Evolutionary conservation across 2,329 filamentous ascomycete species (phyloP), one percentile per base, ranked within the genome.

Genomic region (Calonectria crousiana): DNA sequence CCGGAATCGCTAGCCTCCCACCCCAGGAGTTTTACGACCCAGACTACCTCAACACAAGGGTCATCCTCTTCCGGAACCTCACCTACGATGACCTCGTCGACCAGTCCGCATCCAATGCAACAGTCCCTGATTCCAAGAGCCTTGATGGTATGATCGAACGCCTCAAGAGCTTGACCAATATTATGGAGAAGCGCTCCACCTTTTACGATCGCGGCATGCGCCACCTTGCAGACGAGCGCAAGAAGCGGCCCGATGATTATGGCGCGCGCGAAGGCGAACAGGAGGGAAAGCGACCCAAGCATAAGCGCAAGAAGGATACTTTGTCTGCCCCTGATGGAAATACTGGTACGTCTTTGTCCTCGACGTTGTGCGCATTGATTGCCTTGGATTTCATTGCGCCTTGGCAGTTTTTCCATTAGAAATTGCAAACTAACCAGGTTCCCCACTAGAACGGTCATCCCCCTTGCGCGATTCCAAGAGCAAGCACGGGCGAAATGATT

Each of bases 161-260:
- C 71, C 87, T 96, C 70, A 90, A 92, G 80, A 89, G 87, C 76
- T 88, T 96, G 74, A 89, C 91, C 76, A 91, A 92, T 74, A 89
- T 91, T 69, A 92, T 95, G 79, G 92, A 95, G 79, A 89, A 90
- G 76, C 90, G 94, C 65, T 92, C 91, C 52, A 88, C 89, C 28
- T 90, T 91, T 76, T 95, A 93, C 83, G 94, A 96, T 80, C 89
- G 91, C 44, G 92, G 93, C 44, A 94, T 96, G 91, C 87, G 94
- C 71, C 88, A 94, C 77, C 86, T 95, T 70, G 91, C 92, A 9
- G 88, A 89, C 79, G 89, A 90, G 81, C 89, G 92, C 67, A 94
- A 95, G 83, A 90, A 92, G 52, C 86, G 89, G 76, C 86, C 89
- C 38, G 90, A 92, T 71, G 90, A 92, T 68, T 86, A 84, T 60